Percentiles rank a stretch among this genome's conserved stretches.
Evolutionary conservation across 179 eudicot genomes (phyloP).

Genomic region (Beta macrorhiza): DNA sequence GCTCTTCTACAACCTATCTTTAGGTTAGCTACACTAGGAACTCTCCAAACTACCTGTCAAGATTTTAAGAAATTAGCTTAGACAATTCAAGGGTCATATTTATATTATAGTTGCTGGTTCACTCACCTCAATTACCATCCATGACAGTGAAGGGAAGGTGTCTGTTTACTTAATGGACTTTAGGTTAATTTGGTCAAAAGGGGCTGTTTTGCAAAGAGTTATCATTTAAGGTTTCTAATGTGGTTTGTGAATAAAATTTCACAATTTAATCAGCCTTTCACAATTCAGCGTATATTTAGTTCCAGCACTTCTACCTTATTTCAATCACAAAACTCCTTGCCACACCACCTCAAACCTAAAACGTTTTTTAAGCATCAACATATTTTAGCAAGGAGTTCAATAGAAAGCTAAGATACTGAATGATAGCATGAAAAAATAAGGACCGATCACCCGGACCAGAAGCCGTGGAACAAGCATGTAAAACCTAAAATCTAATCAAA

Average conservation of each 20-base stretch:
- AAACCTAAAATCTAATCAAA: too few species aligned
- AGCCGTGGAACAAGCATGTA: neutral
- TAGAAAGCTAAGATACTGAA: too few species aligned
- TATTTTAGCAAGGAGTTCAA: neutral
- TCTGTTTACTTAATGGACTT: neutral
- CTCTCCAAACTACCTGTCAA: neutral
- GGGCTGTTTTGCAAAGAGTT: neutral
- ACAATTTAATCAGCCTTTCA: neutral
- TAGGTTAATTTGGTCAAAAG: neutral
- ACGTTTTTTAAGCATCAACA: neutral
- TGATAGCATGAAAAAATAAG: neutral
- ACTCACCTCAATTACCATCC: neutral
- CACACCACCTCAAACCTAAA: neutral
- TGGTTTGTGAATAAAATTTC: neutral
- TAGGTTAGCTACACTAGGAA: neutral
- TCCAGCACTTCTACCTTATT: neutral
- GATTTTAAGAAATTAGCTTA: too few species aligned
- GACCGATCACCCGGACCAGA: neutral
- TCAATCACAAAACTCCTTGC: neutral
- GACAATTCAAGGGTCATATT: neutral
- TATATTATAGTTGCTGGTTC: neutral
- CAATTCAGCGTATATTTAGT: neutral
- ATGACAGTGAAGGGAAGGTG: neutral
- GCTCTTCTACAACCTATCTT: neutral
- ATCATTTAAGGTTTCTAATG: neutral